phyloP scores from a whole-genome alignment of 139 green algal genomes.

The Chlorella sorokiniana region DNA sequence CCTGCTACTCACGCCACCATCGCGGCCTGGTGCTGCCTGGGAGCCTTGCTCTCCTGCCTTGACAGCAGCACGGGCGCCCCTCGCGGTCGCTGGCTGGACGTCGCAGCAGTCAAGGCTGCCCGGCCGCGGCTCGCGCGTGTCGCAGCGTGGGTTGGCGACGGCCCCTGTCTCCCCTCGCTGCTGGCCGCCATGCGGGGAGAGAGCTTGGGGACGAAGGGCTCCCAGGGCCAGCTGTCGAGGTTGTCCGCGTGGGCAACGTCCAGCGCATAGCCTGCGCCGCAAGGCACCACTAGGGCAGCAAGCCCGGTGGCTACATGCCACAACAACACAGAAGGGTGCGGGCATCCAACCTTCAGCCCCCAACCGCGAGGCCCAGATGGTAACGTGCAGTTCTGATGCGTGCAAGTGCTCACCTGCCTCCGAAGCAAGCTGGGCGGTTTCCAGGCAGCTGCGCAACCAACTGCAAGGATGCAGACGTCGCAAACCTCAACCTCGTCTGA shows the following conservation, averaged over 20 bases:
- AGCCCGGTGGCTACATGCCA: background rate
- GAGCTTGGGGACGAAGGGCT: background rate
- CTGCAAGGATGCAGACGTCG: background rate
- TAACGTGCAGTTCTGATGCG: no score
- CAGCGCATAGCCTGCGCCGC: background rate
- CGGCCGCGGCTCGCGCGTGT: no score
- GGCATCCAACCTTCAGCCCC: background rate
- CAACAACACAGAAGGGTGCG: background rate
- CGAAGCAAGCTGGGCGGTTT: background rate
- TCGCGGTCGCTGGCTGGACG: no score
- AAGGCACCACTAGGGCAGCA: background rate
- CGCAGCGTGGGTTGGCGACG: no score
- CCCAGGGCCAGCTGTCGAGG: slow-evolving; percentile 1
- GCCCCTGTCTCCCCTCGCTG: no score
- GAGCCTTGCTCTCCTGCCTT: no score
- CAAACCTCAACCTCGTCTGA: background rate
- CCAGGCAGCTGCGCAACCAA: slow-evolving; percentile 12
- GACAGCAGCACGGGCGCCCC: no score
- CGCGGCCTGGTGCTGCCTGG: no score
- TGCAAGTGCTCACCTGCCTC: no score
- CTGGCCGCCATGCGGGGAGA: no score
- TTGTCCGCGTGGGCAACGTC: background rate
- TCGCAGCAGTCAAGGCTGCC: no score
- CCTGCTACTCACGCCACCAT: no score
- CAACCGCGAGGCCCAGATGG: background rate